Conservation (phyloP, 768 basidiomycete genomes). For the Sistotremastrum suecicum region DNA sequence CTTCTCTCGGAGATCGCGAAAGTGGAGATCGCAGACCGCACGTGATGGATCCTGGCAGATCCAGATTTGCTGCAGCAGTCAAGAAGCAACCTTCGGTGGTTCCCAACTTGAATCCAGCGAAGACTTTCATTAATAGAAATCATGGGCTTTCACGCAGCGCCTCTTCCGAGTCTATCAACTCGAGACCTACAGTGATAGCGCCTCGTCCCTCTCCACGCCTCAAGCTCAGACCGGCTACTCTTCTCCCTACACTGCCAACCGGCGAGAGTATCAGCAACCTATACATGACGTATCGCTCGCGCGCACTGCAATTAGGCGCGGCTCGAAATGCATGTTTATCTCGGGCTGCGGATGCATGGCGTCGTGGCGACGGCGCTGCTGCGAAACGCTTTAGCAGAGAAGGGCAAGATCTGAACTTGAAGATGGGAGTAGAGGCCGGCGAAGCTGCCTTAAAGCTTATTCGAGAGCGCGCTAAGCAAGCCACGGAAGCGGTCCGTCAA, state of each 20-base stretch:
- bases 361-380: conserved; percentile 86
- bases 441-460: conserved; percentile 78
- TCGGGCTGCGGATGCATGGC: conserved; percentile 92
- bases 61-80: conserved; percentile 80
- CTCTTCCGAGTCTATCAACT: conserved; percentile 47
- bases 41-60: conserved; percentile 56
- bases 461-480: conserved; percentile 59
- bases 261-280: conserved; percentile 65
- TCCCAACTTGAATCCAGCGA: conserved; percentile 14
- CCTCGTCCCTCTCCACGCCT: conserved; percentile 75
- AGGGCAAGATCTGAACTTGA: conserved; percentile 84
- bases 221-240: conserved; percentile 64
- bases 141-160: conserved; percentile 18
- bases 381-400: conserved; percentile 92
- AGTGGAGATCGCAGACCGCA: conserved; percentile 29
- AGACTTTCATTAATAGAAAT: conserved; percentile 19
- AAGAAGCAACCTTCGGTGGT: conserved; percentile 41
- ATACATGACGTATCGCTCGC: conserved; percentile 81
- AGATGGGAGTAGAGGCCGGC: conserved; percentile 79
- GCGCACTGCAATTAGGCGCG: conserved; percentile 84
- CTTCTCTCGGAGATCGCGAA: conserved; percentile 30
- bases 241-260: conserved; percentile 82
- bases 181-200: conserved; percentile 57
- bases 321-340: conserved; percentile 90
- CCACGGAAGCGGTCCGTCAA: conserved; percentile 59